These are phyloP conservation scores for Adansonia rubrostipa DNA, from an alignment of 441 rosid genomes.

Conservation along the genomic window DNA sequence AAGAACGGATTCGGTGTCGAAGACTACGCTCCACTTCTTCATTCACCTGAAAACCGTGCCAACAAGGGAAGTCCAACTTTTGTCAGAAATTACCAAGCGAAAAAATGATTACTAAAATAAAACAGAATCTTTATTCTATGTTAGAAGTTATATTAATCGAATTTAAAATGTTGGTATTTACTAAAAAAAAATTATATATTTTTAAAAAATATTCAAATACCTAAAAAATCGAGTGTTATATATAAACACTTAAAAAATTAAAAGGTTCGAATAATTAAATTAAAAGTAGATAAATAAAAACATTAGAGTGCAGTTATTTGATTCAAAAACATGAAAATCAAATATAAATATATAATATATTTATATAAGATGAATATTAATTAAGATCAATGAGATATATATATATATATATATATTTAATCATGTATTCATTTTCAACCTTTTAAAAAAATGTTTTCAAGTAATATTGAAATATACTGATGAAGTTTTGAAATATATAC, in stretches of 20 bases:
- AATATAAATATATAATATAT: no score
- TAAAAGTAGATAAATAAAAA: not conserved
- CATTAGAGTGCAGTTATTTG: not conserved
- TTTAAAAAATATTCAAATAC: no score
- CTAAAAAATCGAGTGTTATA: no score
- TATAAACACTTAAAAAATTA: no score
- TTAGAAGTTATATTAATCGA: no score
- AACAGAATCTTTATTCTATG: no score
- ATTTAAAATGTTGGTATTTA: no score
- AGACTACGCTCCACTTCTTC: slow-evolving; percentile 61
- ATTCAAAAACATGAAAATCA: no score
- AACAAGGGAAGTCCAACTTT: not conserved
- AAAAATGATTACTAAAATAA: not conserved
- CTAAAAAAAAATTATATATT: no score
- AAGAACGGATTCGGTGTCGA: slow-evolving; percentile 29
- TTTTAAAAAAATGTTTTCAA: not conserved
- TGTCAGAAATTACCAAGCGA: not conserved
- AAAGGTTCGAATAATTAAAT: no score
- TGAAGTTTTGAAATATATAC: slow-evolving; percentile 32
- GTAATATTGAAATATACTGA: not conserved
- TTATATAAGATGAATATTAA: no score
- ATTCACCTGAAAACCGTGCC: slow-evolving; percentile 43
- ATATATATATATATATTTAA: not conserved
- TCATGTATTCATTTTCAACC: not conserved
- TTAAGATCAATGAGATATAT: no score